phyloP scores from a whole-genome alignment of 345 rosid genomes.

The Eucalyptus melliodora region DNA sequence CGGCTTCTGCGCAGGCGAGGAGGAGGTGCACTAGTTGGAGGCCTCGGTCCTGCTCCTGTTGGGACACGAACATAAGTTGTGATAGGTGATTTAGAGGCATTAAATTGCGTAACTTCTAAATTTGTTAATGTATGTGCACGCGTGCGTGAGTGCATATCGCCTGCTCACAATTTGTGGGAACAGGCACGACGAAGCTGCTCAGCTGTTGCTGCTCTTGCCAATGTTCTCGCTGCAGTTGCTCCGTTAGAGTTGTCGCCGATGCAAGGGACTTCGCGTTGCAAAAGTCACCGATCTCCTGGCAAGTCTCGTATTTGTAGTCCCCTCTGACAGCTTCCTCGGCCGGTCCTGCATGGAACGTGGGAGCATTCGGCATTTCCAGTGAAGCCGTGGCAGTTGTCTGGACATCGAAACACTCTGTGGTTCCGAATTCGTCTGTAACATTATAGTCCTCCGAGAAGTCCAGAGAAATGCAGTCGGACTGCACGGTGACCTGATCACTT shows the following conservation, averaged over 20 bases:
- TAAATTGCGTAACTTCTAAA: not conserved
- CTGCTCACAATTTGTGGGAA: conserved; percentile 33
- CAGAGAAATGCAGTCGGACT: not conserved
- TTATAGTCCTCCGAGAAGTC: conserved; percentile 23
- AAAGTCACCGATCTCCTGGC: not conserved
- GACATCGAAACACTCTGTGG: conserved; percentile 1
- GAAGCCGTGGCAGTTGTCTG: not conserved
- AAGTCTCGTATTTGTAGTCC: not conserved
- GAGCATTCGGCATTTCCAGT: conserved; percentile 14
- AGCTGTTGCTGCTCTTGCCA: conserved; percentile 6
- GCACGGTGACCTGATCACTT: not conserved
- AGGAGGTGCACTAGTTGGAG: conserved; percentile 53
- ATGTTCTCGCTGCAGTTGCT: conserved; percentile 28
- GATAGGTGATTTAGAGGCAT: not conserved
- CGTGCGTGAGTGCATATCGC: not conserved
- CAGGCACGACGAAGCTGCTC: conserved; percentile 5
- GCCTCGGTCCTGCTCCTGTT: conserved; percentile 56
- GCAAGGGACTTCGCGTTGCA: not conserved
- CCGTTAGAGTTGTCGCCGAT: conserved; percentile 2
- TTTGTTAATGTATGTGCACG: not conserved
- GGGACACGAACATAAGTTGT: not conserved
- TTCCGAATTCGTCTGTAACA: conserved; percentile 4
- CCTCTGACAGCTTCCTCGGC: not conserved
- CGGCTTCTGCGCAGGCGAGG: conserved; percentile 52
- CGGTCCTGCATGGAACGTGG: conserved; percentile 2